phyloP scores from a whole-genome alignment of 2,329 filamentous ascomycete species.

The Pyrenophora teres region DNA sequence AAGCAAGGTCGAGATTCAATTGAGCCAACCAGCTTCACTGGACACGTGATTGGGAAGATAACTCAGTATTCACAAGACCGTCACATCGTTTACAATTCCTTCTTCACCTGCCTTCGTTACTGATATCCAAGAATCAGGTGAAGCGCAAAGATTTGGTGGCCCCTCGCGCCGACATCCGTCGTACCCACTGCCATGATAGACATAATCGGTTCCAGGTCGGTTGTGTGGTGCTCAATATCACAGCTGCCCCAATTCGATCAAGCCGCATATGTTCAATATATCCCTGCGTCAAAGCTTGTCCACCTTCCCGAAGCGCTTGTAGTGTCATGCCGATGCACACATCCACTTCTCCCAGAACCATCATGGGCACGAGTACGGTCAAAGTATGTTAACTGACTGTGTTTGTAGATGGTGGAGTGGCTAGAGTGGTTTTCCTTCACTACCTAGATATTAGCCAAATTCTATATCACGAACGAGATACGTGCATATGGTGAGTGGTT shows the following conservation, averaged over 20 bases:
- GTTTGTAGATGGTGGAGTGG: background rate
- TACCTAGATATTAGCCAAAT: no score
- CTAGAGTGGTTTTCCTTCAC: background rate
- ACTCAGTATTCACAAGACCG: no score
- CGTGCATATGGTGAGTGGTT: no score
- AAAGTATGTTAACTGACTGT: background rate
- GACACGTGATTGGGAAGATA: no score
- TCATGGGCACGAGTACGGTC: constrained; percentile 1
- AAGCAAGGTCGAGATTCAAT: no score
- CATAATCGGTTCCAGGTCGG: constrained; percentile 6
- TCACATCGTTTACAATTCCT: no score
- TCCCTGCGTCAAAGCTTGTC: constrained; percentile 19
- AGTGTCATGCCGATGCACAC: background rate
- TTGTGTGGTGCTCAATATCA: background rate
- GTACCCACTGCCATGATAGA: background rate
- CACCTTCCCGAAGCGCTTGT: constrained; percentile 30
- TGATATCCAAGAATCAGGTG: background rate
- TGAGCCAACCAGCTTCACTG: no score
- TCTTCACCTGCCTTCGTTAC: background rate
- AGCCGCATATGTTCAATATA: constrained; percentile 16
- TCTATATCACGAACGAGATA: no score
- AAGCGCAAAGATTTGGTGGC: background rate
- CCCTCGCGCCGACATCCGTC: background rate
- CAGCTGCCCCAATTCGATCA: constrained; percentile 17
- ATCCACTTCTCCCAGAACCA: background rate